Percentiles rank a stretch among this genome's conserved stretches.
Conservation (phyloP, 176 grass and related monocot genomes). For the Stipa capillata region DNA sequence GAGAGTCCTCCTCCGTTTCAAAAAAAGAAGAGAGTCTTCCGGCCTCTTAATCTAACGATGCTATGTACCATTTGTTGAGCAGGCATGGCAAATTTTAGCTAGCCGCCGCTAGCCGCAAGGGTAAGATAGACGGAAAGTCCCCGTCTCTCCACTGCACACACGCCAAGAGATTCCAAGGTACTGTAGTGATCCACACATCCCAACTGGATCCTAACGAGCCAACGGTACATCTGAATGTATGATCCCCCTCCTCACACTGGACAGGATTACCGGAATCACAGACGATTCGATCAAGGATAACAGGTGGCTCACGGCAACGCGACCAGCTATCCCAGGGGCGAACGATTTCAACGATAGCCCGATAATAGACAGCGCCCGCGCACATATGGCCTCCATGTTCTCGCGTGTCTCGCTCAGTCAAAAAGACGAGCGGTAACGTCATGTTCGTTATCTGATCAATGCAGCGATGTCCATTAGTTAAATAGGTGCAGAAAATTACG, state of each 20-base stretch:
- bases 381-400: not conserved
- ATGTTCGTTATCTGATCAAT: conserved; percentile 42
- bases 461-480: conserved; percentile 4
- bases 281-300: conserved; percentile 9
- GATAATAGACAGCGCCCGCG: not conserved
- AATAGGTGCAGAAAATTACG: conserved; percentile 1
- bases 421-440: conserved; percentile 10
- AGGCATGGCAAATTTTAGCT: not conserved
- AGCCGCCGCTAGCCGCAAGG: not conserved
- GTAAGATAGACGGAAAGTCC: not conserved
- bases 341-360: not conserved
- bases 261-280: conserved; percentile 7
- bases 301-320: conserved; percentile 1
- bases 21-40: too few relatives aligned
- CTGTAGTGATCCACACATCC: too few relatives aligned
- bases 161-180: conserved; percentile 32
- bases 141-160: not conserved
- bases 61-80: too few relatives aligned
- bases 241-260: not conserved
- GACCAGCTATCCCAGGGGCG: not conserved
- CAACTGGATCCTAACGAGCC: not conserved
- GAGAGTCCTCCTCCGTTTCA: too few relatives aligned
- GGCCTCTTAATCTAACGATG: too few relatives aligned
- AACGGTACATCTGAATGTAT: not conserved
- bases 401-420: not conserved